Base-by-base conservation (phyloP, 148 eudicot genomes). In the Bassia scoparia region DNA sequence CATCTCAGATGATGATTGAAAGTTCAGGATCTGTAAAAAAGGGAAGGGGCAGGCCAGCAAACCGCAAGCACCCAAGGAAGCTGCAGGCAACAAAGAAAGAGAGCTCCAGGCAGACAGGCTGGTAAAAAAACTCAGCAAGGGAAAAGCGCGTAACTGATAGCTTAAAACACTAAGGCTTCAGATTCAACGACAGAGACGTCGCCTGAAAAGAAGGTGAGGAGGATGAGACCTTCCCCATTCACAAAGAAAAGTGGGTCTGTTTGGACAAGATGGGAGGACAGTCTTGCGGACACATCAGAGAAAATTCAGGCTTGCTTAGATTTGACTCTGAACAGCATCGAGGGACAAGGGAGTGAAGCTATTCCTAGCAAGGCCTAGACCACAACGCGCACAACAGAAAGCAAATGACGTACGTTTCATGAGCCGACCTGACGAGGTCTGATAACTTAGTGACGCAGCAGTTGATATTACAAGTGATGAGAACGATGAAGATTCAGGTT, bases 201-300 rank as follows among this genome's bases (percentile, higher is more conserved):
- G 1, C 98, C 98, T 2, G 96, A 91, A 54, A 84, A 83, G 81
- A 95, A 92, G 76, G 92, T 95, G 67, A 91, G 97, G 88, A 91
- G 84, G 83, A 95, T 84, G 92, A 91, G 96, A 78, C 84, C 81
- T 26, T 91, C 96, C 0, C 97, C 96, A 12, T 88, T 95, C 66
- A 89, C 88, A 86, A 92, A 91, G 82, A 95, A 88, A 54, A 95
- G 99, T 53, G 84, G 96, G 26, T 88, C 89, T 21, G 67, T 86
- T 34, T 88, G 70, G 88, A 83, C 59, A 84, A 61, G 65, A 65
- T 33, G 4, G 68, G 60, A 11, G 74, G 53, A 29, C 81, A 71
- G 56, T 71, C 72, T 35, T 21, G 9, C 21, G 20, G 56, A 52
- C 56, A 52, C 24, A 5, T 1, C 56, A 52, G 38, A 30, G 75